Percentiles rank a stretch among this genome's conserved stretches.
phyloP scores from a whole-genome alignment of 2,329 filamentous ascomycete genomes.

The Ilyonectria mors-panacis region DNA sequence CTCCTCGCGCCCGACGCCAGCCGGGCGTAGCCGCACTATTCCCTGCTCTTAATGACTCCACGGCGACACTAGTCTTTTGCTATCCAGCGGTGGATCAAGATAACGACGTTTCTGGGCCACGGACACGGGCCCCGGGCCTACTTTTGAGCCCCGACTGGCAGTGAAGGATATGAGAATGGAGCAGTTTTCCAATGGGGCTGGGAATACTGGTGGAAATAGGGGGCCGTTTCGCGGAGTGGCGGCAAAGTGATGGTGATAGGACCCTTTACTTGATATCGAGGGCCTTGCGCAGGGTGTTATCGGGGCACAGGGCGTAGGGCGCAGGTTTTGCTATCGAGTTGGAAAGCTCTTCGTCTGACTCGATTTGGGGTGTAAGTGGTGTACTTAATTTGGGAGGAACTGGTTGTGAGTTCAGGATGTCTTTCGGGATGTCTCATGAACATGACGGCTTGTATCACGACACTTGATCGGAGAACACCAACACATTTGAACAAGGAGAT shows the following conservation, averaged over 20 bases:
- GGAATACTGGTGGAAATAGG: neutral
- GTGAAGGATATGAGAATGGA: neutral
- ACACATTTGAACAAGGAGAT: neutral
- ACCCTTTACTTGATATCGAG: neutral
- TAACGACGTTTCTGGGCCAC: neutral
- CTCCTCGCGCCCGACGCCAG: constrained; percentile 8
- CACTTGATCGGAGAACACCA: neutral
- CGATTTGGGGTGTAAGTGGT: neutral
- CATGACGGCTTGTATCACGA: neutral
- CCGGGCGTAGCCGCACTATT: constrained; percentile 19
- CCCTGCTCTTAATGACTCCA: neutral
- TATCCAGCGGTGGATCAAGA: constrained; percentile 13
- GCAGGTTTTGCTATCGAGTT: neutral
- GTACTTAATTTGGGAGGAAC: neutral
- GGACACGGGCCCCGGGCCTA: neutral
- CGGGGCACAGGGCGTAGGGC: neutral
- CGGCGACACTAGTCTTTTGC: constrained; percentile 12
- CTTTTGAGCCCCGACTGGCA: constrained; percentile 3
- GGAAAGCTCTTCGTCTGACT: neutral
- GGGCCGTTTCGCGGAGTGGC: constrained; percentile 7
- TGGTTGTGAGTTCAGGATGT: neutral
- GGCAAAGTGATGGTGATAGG: neutral
- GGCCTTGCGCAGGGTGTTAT: constrained; percentile 1
- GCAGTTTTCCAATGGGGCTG: neutral
- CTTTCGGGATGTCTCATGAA: neutral